Conservation (phyloP, 2,329 filamentous ascomycete species). For the Magnaporthiopsis poae region DNA sequence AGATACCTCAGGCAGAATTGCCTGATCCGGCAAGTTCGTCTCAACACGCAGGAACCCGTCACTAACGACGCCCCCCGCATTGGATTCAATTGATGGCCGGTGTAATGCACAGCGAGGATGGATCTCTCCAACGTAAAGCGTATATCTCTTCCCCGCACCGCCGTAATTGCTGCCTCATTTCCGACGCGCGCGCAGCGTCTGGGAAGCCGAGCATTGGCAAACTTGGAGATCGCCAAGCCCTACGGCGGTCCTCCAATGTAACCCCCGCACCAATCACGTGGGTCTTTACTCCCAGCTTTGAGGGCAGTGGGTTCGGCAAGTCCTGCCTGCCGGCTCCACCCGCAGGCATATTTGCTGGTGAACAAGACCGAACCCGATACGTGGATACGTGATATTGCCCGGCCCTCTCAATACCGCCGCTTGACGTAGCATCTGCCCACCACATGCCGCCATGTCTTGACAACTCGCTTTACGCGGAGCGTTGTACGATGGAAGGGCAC, state of each 20-base stretch:
- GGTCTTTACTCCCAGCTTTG: neutral
- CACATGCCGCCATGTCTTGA: neutral
- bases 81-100: neutral
- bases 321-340: neutral
- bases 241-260: neutral
- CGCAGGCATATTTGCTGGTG: neutral
- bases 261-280: neutral
- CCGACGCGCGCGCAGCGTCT: too few relatives aligned
- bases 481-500: neutral
- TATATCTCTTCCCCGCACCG: neutral
- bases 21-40: neutral
- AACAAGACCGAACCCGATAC: neutral
- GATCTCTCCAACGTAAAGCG: neutral
- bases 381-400: neutral
- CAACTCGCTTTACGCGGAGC: neutral
- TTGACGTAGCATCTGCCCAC: neutral
- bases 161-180: neutral
- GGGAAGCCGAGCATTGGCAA: neutral
- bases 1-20: neutral
- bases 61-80: neutral
- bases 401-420: neutral
- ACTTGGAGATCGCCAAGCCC: neutral
- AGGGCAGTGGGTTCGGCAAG: neutral
- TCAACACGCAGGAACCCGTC: neutral
- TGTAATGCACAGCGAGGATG: too few relatives aligned